phyloP scores from a whole-genome alignment of 345 rosid species.

The Pugionium cornutum region DNA sequence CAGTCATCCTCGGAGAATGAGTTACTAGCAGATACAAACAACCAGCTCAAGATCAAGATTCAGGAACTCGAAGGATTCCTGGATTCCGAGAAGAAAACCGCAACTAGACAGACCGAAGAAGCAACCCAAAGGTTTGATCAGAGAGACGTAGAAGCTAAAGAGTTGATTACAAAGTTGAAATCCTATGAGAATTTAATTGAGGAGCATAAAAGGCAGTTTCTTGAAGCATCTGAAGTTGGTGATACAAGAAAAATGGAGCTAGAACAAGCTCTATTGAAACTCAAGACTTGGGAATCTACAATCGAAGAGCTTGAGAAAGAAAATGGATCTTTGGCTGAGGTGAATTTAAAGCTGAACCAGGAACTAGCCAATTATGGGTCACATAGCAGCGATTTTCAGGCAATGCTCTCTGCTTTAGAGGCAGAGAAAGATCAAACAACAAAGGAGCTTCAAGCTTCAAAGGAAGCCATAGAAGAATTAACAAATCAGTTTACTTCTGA shows the following conservation, averaged over 20 bases:
- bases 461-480: conserved; percentile 56
- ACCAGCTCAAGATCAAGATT: conserved; percentile 65
- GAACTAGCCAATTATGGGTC: conserved; percentile 67
- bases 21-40: conserved; percentile 61
- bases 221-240: conserved; percentile 53
- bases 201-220: conserved; percentile 50
- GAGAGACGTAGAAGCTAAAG: conserved; percentile 59
- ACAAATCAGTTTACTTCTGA: conserved; percentile 60
- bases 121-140: conserved; percentile 45
- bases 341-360: conserved; percentile 67
- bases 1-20: conserved; percentile 59
- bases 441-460: conserved; percentile 63
- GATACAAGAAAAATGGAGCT: conserved; percentile 57
- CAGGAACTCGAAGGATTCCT: conserved; percentile 70
- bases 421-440: conserved; percentile 61
- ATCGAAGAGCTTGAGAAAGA: conserved; percentile 70
- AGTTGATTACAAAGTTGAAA: conserved; percentile 55
- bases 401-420: conserved; percentile 48
- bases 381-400: conserved; percentile 50
- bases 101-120: conserved; percentile 43
- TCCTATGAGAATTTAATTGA: conserved; percentile 54
- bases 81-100: conserved; percentile 39
- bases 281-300: conserved; percentile 54
- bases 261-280: conserved; percentile 53
- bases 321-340: conserved; percentile 66